Evolutionary conservation across 2,329 filamentous ascomycete genomes (phyloP).

Genomic region (Penicillium hesseltinei): DNA sequence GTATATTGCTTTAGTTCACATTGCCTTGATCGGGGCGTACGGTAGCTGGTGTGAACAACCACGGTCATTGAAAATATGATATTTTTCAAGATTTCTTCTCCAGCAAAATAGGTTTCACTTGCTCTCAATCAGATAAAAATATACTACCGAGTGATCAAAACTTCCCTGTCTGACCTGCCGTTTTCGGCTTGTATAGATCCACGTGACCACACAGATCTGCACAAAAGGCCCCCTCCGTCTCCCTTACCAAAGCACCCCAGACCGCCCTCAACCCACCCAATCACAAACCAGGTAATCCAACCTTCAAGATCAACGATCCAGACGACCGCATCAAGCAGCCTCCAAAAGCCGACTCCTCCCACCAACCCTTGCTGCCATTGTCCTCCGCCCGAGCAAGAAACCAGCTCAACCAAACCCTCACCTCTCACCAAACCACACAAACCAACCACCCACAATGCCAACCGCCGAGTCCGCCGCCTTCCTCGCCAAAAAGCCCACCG

Average conservation of each 20-base stretch:
- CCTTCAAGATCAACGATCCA: constrained; percentile 21
- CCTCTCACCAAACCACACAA: background rate
- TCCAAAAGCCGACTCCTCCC: constrained; percentile 5
- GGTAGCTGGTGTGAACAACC: background rate
- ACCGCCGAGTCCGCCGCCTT: constrained; percentile 64
- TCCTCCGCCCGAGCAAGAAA: background rate
- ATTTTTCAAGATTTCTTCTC: background rate
- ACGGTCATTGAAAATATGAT: background rate
- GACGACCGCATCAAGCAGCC: constrained; percentile 18
- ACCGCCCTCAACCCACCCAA: constrained; percentile 30
- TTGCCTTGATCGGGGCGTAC: background rate
- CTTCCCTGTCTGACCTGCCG: background rate
- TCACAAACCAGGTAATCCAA: constrained; percentile 28
- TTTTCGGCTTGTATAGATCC: background rate
- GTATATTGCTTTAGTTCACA: background rate
- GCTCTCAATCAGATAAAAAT: background rate
- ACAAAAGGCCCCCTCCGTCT: background rate
- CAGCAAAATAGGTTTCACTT: accelerated
- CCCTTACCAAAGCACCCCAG: background rate
- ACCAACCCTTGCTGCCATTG: constrained; percentile 7
- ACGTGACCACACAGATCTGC: constrained; percentile 10
- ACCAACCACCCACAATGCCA: constrained; percentile 51
- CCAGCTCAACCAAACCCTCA: background rate
- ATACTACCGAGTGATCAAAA: background rate
- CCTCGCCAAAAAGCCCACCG: constrained; percentile 64